Percentiles rank a stretch among this genome's conserved stretches.
Evolutionary conservation across 2,329 filamentous ascomycete species (phyloP).

Genomic region (Diaporthe sp.): DNA sequence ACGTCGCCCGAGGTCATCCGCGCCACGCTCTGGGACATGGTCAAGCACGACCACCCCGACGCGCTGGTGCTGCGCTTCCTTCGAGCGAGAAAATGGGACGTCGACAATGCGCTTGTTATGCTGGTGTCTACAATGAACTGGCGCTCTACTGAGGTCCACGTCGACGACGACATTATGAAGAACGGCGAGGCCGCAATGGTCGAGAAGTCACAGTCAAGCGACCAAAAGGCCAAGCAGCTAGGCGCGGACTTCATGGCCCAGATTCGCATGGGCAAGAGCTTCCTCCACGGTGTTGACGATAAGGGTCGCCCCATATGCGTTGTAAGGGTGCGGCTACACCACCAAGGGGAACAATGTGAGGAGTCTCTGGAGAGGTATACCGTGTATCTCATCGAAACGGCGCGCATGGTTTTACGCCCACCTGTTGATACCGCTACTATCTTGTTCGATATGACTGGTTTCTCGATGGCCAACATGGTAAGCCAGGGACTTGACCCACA

Average conservation of each 20-base stretch:
- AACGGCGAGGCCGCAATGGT: conserved; percentile 80
- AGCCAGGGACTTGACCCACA: conserved; percentile 40
- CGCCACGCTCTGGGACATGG: conserved; percentile 89
- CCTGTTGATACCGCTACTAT: conserved; percentile 96
- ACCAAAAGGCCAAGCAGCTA: conserved; percentile 73
- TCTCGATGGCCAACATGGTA: conserved; percentile 95
- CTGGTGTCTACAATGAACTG: conserved; percentile 94
- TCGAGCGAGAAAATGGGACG: conserved; percentile 94
- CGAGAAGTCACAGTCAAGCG: conserved; percentile 67
- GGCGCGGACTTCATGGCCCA: conserved; percentile 86
- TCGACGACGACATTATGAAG: conserved; percentile 88
- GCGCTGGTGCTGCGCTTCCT: conserved; percentile 85
- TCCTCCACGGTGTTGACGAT: conserved; percentile 88
- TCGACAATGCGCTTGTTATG: conserved; percentile 94
- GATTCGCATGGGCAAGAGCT: conserved; percentile 91
- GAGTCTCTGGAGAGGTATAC: conserved; percentile 89
- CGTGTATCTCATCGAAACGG: conserved; percentile 93
- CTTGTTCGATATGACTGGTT: conserved; percentile 95
- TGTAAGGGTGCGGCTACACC: conserved; percentile 86
- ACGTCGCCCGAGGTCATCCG: conserved; percentile 84
- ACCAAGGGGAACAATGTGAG: conserved; percentile 83
- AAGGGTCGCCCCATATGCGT: conserved; percentile 87
- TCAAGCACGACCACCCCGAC: conserved; percentile 96
- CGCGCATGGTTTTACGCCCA: conserved; percentile 82
- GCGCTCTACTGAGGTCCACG: conserved; percentile 84